Evolutionary conservation across 345 rosid genomes (phyloP).

Genomic region (Melastoma malabathricum): DNA sequence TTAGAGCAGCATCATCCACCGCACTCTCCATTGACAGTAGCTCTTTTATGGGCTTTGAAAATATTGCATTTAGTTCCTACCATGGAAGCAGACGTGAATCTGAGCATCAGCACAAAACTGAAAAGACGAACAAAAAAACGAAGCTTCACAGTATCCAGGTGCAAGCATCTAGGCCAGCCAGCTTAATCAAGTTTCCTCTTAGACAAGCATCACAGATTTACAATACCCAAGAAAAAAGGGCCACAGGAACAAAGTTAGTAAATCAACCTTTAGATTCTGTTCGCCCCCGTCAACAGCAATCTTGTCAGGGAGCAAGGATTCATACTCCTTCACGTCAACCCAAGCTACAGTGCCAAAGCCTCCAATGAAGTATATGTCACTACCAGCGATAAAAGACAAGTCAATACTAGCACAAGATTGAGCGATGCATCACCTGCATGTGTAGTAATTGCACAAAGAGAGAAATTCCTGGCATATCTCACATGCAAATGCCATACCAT

Average conservation of each 20-base stretch:
- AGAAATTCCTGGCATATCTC: too few species aligned
- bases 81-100: background rate
- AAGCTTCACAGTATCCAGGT: too few species aligned
- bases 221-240: too few species aligned
- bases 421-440: too few species aligned
- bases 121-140: too few species aligned
- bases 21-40: constrained; percentile 51
- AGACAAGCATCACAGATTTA: too few species aligned
- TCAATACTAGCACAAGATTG: background rate
- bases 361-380: constrained; percentile 96
- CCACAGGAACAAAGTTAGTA: background rate
- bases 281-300: constrained; percentile 95
- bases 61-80: constrained; percentile 75
- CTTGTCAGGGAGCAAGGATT: constrained; percentile 70
- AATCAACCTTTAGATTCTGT: constrained; percentile 63
- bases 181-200: background rate
- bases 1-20: constrained; percentile 88
- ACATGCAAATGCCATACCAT: too few species aligned
- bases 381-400: constrained; percentile 9
- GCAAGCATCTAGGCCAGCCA: background rate
- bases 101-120: too few species aligned
- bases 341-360: constrained; percentile 99
- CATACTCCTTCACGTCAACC: constrained; percentile 86
- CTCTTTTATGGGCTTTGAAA: constrained; percentile 72
- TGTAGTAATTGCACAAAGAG: too few species aligned